Base-by-base conservation (phyloP, 225 moss, liverwort and hornwort genomes). In the Asterella californica region DNA sequence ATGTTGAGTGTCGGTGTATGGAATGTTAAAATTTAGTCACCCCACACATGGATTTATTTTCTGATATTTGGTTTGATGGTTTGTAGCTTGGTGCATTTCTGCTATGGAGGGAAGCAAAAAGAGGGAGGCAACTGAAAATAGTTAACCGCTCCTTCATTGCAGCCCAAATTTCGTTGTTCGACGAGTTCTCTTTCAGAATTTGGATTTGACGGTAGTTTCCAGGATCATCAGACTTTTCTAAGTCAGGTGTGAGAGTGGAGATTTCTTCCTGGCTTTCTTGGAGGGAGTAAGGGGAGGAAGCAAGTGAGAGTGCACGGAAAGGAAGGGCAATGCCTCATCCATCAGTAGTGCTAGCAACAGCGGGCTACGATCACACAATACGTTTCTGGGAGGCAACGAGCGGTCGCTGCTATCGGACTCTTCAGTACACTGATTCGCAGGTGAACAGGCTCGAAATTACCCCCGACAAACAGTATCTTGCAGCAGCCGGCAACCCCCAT, bases 321-420 rank as follows among this genome's bases (percentile, higher is more conserved):
- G 46, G n/a, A 54, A 69, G 67, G 76, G 53, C 47, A 77, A 96
- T 96, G 96, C 96, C 96, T 82, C 92, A 94, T 68, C 92, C 91
- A 77, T 94, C 94, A 53, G 96, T 96, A n/a, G 94, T 97, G 55
- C 81, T 97, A 88, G 96, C 96, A 81, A 97, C 96, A 78, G 96
- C 91, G 70, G 94, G 94, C 65, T 97, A 97, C 86, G 96, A 97
- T 84, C 96, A 97, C 77, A 93, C 96, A 72, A 97, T 97, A 83
- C 90, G 94, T 74, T 97, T 97, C 77, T 97, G 96, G 96, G 96
- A 97, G 75, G 96, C 94, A 27, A 91, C 93, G 25, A 97, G 90
- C 72, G 93, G 91, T 75, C 88, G 91, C 73, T 91, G 93, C 92
- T 97, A 97, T 85, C 93, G 93, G 76, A 97, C 94, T n/a, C 91